Conservation (phyloP, 2,329 filamentous ascomycete species). For the Coniochaeta hoffmannii region DNA sequence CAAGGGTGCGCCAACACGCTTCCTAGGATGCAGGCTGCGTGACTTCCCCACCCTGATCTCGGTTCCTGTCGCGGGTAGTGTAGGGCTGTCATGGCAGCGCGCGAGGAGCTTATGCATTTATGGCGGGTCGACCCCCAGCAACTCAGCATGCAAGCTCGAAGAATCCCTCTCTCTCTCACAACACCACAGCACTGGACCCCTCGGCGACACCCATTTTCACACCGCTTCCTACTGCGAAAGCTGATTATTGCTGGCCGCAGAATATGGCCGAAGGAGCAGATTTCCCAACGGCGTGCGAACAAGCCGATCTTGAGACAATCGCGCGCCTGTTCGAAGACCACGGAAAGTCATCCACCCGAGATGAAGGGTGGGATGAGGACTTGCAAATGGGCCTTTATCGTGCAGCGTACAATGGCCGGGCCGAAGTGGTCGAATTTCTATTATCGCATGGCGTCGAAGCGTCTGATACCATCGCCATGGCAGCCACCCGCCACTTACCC, state of each 20-base stretch:
- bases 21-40: no score
- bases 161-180: background rate
- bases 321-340: constrained; percentile 2
- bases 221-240: background rate
- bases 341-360: background rate
- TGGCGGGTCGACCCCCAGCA: background rate
- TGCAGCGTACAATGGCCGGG: constrained; percentile 1
- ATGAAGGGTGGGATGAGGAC: background rate
- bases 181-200: background rate
- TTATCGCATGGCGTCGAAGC: constrained; percentile 2
- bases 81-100: no score
- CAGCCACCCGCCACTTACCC: background rate
- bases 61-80: no score
- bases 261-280: background rate
- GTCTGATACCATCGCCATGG: background rate
- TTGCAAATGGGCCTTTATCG: constrained; percentile 1
- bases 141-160: background rate
- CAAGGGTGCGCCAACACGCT: no score
- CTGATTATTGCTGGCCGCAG: constrained; percentile 1
- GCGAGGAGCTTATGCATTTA: no score
- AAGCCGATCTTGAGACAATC: constrained; percentile 1
- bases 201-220: background rate
- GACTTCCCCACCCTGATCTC: no score
- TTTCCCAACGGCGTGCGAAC: constrained; percentile 1
- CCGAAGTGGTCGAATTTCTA: constrained; percentile 3